phyloP scores from a whole-genome alignment of 1,284 basidiomycete species.

The Kwoniella shivajii region DNA sequence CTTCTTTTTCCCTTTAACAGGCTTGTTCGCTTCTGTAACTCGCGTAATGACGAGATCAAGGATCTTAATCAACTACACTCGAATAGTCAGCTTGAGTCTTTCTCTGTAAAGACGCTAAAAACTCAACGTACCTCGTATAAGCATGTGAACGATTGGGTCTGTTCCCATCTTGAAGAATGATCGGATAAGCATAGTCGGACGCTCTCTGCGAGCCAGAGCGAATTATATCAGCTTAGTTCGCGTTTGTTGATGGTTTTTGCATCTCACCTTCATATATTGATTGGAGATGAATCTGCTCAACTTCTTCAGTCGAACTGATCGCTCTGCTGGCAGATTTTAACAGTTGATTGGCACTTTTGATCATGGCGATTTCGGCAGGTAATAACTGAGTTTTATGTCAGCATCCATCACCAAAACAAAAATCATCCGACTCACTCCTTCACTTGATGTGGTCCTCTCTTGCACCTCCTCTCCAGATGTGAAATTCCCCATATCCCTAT shows the following conservation, averaged over 20 bases:
- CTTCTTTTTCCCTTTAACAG: slow-evolving; percentile 33
- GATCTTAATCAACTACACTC: slow-evolving; percentile 11
- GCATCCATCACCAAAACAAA: background rate
- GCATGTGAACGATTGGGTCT: slow-evolving; percentile 9
- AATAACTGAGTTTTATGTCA: background rate
- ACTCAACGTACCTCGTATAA: slow-evolving; percentile 9
- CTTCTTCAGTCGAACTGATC: background rate
- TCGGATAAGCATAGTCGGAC: background rate
- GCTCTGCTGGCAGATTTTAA: background rate
- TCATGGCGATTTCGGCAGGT: slow-evolving; percentile 1
- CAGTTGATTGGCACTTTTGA: background rate
- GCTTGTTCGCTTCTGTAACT: slow-evolving; percentile 15
- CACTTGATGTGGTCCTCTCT: background rate
- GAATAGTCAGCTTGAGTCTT: background rate
- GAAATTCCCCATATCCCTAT: background rate
- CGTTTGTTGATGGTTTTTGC: background rate
- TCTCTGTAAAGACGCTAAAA: background rate
- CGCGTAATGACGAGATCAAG: slow-evolving; percentile 15
- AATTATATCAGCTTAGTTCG: background rate
- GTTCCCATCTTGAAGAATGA: slow-evolving; percentile 6
- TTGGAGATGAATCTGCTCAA: background rate
- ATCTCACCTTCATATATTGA: slow-evolving; percentile 8
- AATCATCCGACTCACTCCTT: background rate
- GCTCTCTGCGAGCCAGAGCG: background rate
- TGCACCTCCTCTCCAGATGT: slow-evolving; percentile 1